Evolutionary conservation across 164 flowering plant species (phyloP), one percentile per base, ranked within the genome.

Genomic region (Magnolia changhungtana): DNA sequence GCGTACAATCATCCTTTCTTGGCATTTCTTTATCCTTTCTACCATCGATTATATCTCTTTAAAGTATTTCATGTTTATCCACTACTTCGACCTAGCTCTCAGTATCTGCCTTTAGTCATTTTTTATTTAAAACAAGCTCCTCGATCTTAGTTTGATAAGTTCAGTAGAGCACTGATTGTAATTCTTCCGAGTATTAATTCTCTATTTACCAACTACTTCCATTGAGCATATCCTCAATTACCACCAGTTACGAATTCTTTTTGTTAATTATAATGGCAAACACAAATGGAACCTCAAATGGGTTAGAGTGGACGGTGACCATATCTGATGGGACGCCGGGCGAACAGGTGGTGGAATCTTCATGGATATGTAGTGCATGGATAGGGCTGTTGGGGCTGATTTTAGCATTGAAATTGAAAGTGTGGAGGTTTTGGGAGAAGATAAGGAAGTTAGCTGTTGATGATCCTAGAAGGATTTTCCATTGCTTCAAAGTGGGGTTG

Each of bases 401-500:
- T 50, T 2, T 72, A 59, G 85, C 78, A 59, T 65, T 82, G 16
- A 49, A 81, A n/a, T 3, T 66, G 58, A 86, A 37, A 59, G 68
- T 86, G 0, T 69, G 83, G 79, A 82, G 37, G 18, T 87, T 88
- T 72, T 71, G 88, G 66, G 74, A 75, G 81, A 89, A 84, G 73
- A 89, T 90, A 8, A 84, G 93, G 90, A 78, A 79, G 14, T 9
- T 91, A 24, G 97, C 79, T 24, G 85, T 76, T 9, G 79, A 81
- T 66, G 92, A 85, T 52, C 95, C 93, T 49, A 87, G 78, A 74
- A 90, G 87, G 72, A 84, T 89, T 1, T 78, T 88, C 31, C 96
- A 93, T 82, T 85, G 93, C 65, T 74, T 90, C 10, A 92, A 92
- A 78, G 97, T 92, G 63, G 96, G 92, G 21, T 18, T 87, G 37